Base-by-base conservation (phyloP, 257 asterid genomes). In the Solanum chiquidenum region DNA sequence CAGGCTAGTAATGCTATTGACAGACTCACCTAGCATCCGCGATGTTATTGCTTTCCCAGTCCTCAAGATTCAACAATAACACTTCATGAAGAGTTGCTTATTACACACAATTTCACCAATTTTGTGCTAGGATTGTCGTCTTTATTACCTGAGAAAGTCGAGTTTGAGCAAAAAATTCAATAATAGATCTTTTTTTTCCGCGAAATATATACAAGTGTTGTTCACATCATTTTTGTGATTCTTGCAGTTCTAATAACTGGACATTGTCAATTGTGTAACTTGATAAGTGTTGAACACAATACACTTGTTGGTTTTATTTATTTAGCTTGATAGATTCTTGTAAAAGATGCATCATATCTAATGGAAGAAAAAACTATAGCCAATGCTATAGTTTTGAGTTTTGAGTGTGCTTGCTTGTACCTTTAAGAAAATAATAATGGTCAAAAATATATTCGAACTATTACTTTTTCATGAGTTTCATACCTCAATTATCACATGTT, bases 31-130 rank as follows among this genome's bases (percentile, higher is more conserved):
- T 12, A 96, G 99, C 86, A 95, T 96, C 85, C 98, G 98, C 8
- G 99, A 95, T 88, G 99, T 97, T 52, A 95, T 97, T 76, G 96
- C 98, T 27, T 97, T 97, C 92, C 99, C 99, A 1, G 98, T 94
- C 75, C 98, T 95, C 82, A 97, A 95, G 95, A 90, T 93, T 90
- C 92, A 91, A 88, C 96, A 93, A n/a, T 90, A 89, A 66, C 49
- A 37, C 58, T 58, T 86, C 20, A n/a, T 2, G 58, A 64, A 33
- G 23, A 46, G 71, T 76, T 72, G 60, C 37, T 27, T 14, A 13
- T 25, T 27, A 18, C 68, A 80, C 85, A 82, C 49, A 44, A 2
- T 44, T 58, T 80, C 42, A 2, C 64, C 85, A 80, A 82, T 82
- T 82, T 82, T 82, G 86, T 49, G 40, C 69, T 2, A 16, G 69